These are phyloP conservation scores for Penicillium palitans DNA, from an alignment of 2,329 filamentous ascomycete species.

Conservation along the genomic window DNA sequence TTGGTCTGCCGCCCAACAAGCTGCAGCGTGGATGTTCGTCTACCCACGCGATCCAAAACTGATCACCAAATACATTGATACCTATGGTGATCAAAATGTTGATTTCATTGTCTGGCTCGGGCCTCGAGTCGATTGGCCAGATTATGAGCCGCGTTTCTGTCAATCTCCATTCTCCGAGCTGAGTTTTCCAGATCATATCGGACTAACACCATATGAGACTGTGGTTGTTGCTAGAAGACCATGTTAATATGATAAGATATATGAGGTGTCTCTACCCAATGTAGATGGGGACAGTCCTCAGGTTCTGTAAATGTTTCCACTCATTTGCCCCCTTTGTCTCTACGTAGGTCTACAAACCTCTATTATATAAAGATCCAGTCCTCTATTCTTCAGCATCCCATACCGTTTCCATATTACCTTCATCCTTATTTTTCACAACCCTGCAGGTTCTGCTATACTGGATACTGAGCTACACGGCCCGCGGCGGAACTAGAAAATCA, in stretches of 20 bases:
- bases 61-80: slow-evolving; percentile 47
- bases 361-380: too few species aligned
- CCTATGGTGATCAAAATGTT: slow-evolving; percentile 15
- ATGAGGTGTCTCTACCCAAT: too few species aligned
- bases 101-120: slow-evolving; percentile 35
- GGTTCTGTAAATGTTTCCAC: too few species aligned
- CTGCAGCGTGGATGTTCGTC: slow-evolving; percentile 53
- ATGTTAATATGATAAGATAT: neutral
- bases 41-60: slow-evolving; percentile 54
- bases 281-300: too few species aligned
- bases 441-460: neutral
- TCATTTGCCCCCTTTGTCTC: too few species aligned
- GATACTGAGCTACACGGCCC: neutral
- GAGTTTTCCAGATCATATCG: slow-evolving; percentile 21
- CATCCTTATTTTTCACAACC: neutral
- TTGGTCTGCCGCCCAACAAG: slow-evolving; percentile 43
- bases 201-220: slow-evolving; percentile 29
- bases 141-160: slow-evolving; percentile 32
- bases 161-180: slow-evolving; percentile 23
- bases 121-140: slow-evolving; percentile 32
- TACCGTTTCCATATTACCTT: too few species aligned
- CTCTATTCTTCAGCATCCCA: too few species aligned
- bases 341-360: too few species aligned
- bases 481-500: neutral
- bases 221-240: slow-evolving; percentile 22